Percentiles rank a stretch among this genome's conserved stretches.
Evolutionary conservation across 2,329 filamentous ascomycete genomes (phyloP).

Genomic region (Curvularia hawaiiensis): DNA sequence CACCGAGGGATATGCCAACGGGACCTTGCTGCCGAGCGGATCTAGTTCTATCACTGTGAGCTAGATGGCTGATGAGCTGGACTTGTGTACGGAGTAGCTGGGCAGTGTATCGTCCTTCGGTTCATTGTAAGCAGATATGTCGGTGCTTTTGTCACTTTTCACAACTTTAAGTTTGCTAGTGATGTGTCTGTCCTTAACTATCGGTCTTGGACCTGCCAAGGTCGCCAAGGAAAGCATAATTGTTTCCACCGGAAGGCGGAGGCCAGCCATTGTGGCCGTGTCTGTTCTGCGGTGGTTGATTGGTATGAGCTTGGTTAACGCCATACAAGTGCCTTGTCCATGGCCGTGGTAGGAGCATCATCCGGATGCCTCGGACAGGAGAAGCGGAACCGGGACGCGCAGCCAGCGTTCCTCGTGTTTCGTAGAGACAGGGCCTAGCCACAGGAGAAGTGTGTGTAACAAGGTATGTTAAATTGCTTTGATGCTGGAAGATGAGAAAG

Average conservation of each 20-base stretch:
- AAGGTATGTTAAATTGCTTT: background rate
- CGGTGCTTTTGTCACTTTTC: background rate
- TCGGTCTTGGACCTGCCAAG: background rate
- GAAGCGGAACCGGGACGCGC: background rate
- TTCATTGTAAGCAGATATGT: background rate
- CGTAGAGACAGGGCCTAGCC: background rate
- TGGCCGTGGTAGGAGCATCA: background rate
- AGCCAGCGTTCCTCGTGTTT: background rate
- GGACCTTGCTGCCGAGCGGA: constrained; percentile 13
- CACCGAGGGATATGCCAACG: constrained; percentile 15
- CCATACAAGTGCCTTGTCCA: background rate
- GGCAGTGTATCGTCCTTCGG: background rate
- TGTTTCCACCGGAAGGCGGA: background rate
- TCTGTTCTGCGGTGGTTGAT: background rate
- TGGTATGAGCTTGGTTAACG: background rate
- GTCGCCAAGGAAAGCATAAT: background rate
- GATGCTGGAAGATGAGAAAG: background rate
- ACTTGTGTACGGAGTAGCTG: background rate
- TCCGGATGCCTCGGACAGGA: background rate
- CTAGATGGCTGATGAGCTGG: background rate
- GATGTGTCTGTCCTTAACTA: background rate
- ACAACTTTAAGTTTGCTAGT: background rate
- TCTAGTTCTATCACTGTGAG: constrained; percentile 13
- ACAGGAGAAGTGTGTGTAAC: background rate
- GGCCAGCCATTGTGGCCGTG: background rate